A percentile compares a stretch with the other conserved stretches of the same genome.
These are phyloP conservation scores for Globisporangium mamillatum DNA, from an alignment of 352 stramenopile species.

Conservation along the genomic window DNA sequence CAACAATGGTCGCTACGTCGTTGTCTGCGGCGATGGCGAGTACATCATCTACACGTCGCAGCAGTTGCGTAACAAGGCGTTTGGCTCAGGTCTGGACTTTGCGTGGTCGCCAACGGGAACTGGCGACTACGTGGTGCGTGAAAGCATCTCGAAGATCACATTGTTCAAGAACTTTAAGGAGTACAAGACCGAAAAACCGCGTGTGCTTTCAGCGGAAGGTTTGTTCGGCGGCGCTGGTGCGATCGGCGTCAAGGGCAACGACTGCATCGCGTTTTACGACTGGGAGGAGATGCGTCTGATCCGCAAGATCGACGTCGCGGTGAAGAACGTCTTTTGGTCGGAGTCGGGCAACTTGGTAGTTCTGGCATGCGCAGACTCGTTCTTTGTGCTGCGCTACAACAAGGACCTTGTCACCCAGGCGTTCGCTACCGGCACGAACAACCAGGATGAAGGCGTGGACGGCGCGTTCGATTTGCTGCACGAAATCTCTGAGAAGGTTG, in stretches of 20 bases:
- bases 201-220: conserved; percentile 92
- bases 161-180: conserved; percentile 99
- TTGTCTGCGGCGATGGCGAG: conserved; percentile 98
- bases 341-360: conserved; percentile 95
- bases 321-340: conserved; percentile 98
- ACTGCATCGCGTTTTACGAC: conserved; percentile 98
- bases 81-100: conserved; percentile 97
- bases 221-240: conserved; percentile 94
- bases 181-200: conserved; percentile 91
- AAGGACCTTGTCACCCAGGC: conserved; percentile 85
- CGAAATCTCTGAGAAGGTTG: conserved; percentile 96
- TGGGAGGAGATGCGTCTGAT: conserved; percentile 98
- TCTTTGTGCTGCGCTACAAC: conserved; percentile 97
- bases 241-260: conserved; percentile 94
- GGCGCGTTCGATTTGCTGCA: conserved; percentile 97
- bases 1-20: conserved; percentile 98
- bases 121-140: conserved; percentile 98
- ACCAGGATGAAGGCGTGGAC: conserved; percentile 94
- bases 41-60: conserved; percentile 99
- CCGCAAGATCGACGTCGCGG: conserved; percentile 96
- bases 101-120: conserved; percentile 96
- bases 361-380: conserved; percentile 93
- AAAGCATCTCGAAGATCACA: conserved; percentile 95
- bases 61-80: conserved; percentile 94
- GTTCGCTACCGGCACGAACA: conserved; percentile 86